Evolutionary conservation across 2,329 filamentous ascomycete species (phyloP).

Genomic region (Cytospora schulzeri): DNA sequence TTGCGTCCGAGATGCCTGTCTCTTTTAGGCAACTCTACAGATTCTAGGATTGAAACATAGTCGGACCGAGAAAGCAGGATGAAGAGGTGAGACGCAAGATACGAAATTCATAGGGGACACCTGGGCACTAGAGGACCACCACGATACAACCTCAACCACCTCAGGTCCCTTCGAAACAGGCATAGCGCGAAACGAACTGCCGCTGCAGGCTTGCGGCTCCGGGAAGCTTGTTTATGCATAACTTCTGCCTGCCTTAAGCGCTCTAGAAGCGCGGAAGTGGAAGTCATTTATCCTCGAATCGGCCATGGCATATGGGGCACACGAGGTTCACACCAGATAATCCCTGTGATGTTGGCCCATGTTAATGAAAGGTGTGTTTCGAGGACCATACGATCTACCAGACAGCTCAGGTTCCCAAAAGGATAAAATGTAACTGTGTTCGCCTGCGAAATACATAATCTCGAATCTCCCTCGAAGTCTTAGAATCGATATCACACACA

Average conservation of each 20-base stretch:
- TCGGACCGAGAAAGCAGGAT: neutral
- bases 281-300: slow-evolving; percentile 15
- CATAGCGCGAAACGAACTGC: neutral
- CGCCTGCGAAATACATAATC: neutral
- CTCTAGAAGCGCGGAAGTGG: slow-evolving; percentile 1
- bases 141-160: neutral
- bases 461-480: neutral
- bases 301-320: neutral
- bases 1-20: neutral
- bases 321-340: neutral
- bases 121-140: too few species aligned
- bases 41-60: neutral
- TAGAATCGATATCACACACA: neutral
- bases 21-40: neutral
- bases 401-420: neutral
- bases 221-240: neutral
- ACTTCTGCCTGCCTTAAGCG: neutral
- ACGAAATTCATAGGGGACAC: neutral
- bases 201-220: neutral
- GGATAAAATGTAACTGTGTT: neutral
- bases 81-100: neutral
- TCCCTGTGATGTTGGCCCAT: slow-evolving; percentile 10
- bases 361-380: slow-evolving; percentile 17
- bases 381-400: slow-evolving; percentile 4
- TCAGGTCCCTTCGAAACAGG: neutral